Percentiles rank a stretch among this genome's conserved stretches.
phyloP scores from a whole-genome alignment of 2,329 filamentous ascomycete species.

The Diplocarpon rosae region DNA sequence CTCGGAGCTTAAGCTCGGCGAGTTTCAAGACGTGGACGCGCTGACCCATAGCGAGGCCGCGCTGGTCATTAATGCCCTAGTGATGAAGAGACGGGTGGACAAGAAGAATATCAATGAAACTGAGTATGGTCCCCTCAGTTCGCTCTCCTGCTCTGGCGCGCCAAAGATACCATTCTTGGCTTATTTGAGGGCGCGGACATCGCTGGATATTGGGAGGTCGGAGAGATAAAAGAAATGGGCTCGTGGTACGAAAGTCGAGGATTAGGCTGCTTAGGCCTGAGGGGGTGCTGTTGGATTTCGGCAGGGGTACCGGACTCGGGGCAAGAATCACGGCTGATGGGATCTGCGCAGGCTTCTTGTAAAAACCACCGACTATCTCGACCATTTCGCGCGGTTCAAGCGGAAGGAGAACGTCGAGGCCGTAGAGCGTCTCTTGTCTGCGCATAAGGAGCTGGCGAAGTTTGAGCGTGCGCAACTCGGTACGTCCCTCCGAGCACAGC shows the following conservation, averaged over 20 bases:
- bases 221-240: neutral
- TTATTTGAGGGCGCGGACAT: neutral
- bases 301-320: neutral
- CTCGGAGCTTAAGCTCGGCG: slow-evolving; percentile 72
- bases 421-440: slow-evolving; percentile 77
- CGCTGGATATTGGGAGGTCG: too few relatives aligned
- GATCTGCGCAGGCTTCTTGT: slow-evolving; percentile 54
- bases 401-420: slow-evolving; percentile 88
- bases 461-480: slow-evolving; percentile 92
- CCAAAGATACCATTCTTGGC: too few relatives aligned
- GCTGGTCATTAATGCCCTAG: slow-evolving; percentile 81
- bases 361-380: slow-evolving; percentile 86
- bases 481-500: slow-evolving; percentile 32
- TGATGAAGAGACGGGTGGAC: slow-evolving; percentile 67
- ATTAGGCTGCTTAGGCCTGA: neutral
- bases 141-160: too few relatives aligned
- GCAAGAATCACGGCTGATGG: neutral
- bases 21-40: slow-evolving; percentile 85
- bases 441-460: slow-evolving; percentile 69
- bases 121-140: slow-evolving; percentile 44
- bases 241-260: neutral
- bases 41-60: slow-evolving; percentile 87
- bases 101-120: slow-evolving; percentile 76
- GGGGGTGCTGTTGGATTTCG: neutral
- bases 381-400: slow-evolving; percentile 92